Evolutionary conservation across 805 yeast genomes (phyloP), one percentile per base, ranked within the genome.

Genomic region (Debaryomyces tyrocola): DNA sequence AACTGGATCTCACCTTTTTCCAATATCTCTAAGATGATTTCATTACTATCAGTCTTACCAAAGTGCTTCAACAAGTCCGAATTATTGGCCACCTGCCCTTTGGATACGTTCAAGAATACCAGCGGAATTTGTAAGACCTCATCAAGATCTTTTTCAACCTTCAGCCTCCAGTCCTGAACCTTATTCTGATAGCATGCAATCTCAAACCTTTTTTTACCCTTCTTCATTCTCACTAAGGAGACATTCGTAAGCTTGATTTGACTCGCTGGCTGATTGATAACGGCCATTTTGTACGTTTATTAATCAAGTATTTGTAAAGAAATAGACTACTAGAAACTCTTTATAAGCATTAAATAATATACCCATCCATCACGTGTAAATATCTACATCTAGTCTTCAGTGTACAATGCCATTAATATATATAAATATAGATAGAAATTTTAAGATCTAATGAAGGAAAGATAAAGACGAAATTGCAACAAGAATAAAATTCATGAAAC

Each of bases 71-170:
- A 70, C 18, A 94, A 70, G 48, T 92, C 97, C 8, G 89, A 96
- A 54, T 87, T 81, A 14, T 91, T 83, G 2, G 98, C 98, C 1
- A 88, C 91, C 51, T 83, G 90, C 2, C 99, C 99, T 60, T 94
- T 94, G 12, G 96, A 89, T 0, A 91, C 98, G 60, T 94, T 94
- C 31, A 82, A 63, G 59, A 94, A 94, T 1, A 94, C 96, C 64
- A 87, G 96, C n/a, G 90, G 96, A 44, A 94, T 90, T 64, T 94
- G 99, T 33, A 94, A 73, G 2, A 94, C 99, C 62, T 94, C 99
- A 69, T 94, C 98, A 7, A 94, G 64, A 62, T 94, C 97, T 55
- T 89, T 92, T 60, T 94, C 99, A 6, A 88, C 83, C 48, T 86
- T 87, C 50, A 80, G 78, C 56, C 97, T 77, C 82, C 90, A 94